Percentiles rank a stretch among this genome's conserved stretches.
These are phyloP conservation scores for Nitzschia sp. DNA, from an alignment of 108 stramenopile genomes.

Conservation along the genomic window DNA sequence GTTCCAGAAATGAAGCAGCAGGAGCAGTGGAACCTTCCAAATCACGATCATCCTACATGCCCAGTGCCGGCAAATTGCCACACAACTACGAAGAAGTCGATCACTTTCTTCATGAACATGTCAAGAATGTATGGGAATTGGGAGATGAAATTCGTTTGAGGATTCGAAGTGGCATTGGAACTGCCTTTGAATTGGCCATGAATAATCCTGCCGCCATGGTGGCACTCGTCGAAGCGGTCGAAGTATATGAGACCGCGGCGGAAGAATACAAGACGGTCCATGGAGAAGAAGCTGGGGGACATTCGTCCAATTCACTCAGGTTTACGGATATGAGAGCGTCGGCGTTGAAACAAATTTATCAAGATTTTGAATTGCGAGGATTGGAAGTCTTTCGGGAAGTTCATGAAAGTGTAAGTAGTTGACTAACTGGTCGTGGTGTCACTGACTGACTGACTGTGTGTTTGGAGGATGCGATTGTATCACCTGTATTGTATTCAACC, in stretches of 20 bases:
- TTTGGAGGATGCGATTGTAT: not conserved
- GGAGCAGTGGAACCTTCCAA: not conserved
- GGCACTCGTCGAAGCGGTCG: conserved; percentile 87
- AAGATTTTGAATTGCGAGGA: conserved; percentile 80
- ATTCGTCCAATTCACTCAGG: conserved; percentile 45
- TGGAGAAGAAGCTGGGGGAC: conserved; percentile 46
- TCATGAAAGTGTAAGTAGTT: conserved; percentile 40
- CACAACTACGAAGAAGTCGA: conserved; percentile 76
- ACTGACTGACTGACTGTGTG: not conserved
- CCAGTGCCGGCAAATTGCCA: not conserved
- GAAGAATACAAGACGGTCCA: conserved; percentile 67
- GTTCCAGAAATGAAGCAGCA: not conserved
- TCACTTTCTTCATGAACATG: conserved; percentile 78
- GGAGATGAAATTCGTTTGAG: conserved; percentile 88
- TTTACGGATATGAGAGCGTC: conserved; percentile 89
- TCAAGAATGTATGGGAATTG: conserved; percentile 92
- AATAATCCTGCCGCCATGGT: conserved; percentile 89
- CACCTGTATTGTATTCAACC: not conserved
- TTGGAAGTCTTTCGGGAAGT: conserved; percentile 73
- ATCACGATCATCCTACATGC: not conserved
- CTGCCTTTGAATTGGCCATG: conserved; percentile 82
- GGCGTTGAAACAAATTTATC: conserved; percentile 80
- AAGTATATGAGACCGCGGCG: conserved; percentile 82
- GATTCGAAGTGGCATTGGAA: conserved; percentile 75
- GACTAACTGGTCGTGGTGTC: not conserved